Conservation (phyloP, 371 early-diverging fungal species). For the Haplosporangium sp. region DNA sequence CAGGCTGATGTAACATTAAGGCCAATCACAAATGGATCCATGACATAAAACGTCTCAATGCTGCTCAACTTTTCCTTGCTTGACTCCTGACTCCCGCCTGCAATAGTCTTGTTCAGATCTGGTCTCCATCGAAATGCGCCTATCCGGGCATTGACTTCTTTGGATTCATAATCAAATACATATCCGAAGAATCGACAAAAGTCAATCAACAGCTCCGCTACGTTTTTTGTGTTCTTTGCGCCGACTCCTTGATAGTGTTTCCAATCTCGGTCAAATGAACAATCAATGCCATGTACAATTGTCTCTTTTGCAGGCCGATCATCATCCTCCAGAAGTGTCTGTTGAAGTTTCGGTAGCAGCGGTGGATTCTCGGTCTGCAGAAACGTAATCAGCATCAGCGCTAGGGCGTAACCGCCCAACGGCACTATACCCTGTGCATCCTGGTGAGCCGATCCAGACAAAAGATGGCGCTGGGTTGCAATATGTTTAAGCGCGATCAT, state of each 20-base stretch:
- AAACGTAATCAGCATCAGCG: constrained; percentile 42
- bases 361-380: constrained; percentile 48
- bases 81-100: no score
- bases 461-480: constrained; percentile 19
- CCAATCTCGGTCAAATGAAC: constrained; percentile 42
- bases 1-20: constrained; percentile 22
- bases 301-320: constrained; percentile 23
- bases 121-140: constrained; percentile 42
- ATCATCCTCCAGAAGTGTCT: background rate
- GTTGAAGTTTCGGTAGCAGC: constrained; percentile 41
- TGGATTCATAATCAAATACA: constrained; percentile 43
- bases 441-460: constrained; percentile 11
- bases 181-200: constrained; percentile 53
- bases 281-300: constrained; percentile 39
- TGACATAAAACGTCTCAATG: constrained; percentile 15
- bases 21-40: constrained; percentile 39
- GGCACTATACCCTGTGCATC: constrained; percentile 14
- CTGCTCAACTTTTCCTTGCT: no score
- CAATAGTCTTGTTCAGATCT: background rate
- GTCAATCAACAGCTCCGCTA: constrained; percentile 38
- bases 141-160: constrained; percentile 41
- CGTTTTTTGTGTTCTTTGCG: constrained; percentile 22
- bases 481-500: constrained; percentile 38
- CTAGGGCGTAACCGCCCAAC: constrained; percentile 36
- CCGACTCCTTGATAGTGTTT: constrained; percentile 25